Evolutionary conservation across 108 stramenopile genomes (phyloP).

Genomic region (Asterionellopsis glacialis): DNA sequence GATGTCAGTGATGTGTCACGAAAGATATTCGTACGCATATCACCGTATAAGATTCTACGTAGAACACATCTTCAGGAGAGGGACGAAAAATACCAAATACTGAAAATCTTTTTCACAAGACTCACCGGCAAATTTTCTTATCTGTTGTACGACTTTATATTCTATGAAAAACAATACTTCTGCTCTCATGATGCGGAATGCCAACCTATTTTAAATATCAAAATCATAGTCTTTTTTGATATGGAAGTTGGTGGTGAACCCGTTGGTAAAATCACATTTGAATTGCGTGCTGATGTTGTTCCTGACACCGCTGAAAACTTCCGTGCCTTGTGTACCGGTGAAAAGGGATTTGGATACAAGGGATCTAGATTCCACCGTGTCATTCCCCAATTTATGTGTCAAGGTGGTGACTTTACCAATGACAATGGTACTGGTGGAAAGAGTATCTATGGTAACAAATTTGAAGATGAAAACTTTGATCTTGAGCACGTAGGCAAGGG

Average conservation of each 20-base stretch:
- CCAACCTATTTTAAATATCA: not conserved
- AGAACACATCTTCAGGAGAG: not conserved
- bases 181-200: constrained; percentile 1
- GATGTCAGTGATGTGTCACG: not conserved
- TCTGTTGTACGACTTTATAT: constrained; percentile 7
- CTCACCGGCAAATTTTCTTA: not conserved
- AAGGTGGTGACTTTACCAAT: constrained; percentile 96
- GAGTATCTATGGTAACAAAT: constrained; percentile 64
- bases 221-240: constrained; percentile 78
- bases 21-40: not conserved
- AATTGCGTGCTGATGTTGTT: constrained; percentile 91
- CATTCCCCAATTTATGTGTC: constrained; percentile 50
- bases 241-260: constrained; percentile 90
- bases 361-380: constrained; percentile 87
- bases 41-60: not conserved
- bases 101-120: no score
- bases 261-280: constrained; percentile 89
- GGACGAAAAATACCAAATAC: no score
- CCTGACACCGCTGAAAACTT: constrained; percentile 95
- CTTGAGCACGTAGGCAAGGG: constrained; percentile 79
- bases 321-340: constrained; percentile 95
- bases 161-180: not conserved
- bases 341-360: constrained; percentile 90
- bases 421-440: constrained; percentile 92
- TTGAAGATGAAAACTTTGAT: constrained; percentile 94